Percentiles rank a stretch among this genome's conserved stretches.
These are phyloP conservation scores for Ziziphus jujuba DNA, from an alignment of 306 rosid genomes.

Conservation along the genomic window DNA sequence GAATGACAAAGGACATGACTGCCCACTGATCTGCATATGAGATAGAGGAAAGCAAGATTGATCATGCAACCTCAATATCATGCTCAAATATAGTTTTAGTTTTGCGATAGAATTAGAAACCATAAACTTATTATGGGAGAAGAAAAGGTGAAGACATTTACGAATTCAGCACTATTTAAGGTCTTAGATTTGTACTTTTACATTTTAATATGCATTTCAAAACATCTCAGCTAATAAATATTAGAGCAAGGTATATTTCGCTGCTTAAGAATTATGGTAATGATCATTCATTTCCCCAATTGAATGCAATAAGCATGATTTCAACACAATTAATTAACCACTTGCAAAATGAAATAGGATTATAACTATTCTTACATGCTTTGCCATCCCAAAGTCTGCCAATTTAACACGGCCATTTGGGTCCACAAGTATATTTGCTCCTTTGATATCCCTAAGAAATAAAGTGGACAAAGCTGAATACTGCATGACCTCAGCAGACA, in stretches of 20 bases:
- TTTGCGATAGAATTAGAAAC: constrained; percentile 1
- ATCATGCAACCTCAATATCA: constrained; percentile 20
- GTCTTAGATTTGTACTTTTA: neutral
- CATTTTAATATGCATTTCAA: neutral
- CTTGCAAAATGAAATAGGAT: constrained; percentile 12
- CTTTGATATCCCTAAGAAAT: constrained; percentile 83
- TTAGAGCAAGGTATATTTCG: neutral
- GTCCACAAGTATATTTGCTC: constrained; percentile 98
- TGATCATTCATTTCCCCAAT: constrained; percentile 1
- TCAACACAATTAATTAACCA: constrained; percentile 22
- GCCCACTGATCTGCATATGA: constrained; percentile 70
- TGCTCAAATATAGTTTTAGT: constrained; percentile 4
- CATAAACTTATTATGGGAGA: constrained; percentile 16
- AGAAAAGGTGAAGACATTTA: neutral
- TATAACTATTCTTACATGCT: constrained; percentile 74
- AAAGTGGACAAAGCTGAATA: constrained; percentile 22
- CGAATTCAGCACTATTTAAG: neutral
- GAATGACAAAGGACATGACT: constrained; percentile 86
- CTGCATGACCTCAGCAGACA: constrained; percentile 13
- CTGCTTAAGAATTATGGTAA: no score
- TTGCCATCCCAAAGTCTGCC: constrained; percentile 99
- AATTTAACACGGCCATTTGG: constrained; percentile 90
- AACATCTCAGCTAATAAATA: neutral
- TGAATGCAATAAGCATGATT: constrained; percentile 1
- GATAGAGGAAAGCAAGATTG: constrained; percentile 30